Base-by-base conservation (phyloP, 768 basidiomycete genomes). In the Suillus subaureus region DNA sequence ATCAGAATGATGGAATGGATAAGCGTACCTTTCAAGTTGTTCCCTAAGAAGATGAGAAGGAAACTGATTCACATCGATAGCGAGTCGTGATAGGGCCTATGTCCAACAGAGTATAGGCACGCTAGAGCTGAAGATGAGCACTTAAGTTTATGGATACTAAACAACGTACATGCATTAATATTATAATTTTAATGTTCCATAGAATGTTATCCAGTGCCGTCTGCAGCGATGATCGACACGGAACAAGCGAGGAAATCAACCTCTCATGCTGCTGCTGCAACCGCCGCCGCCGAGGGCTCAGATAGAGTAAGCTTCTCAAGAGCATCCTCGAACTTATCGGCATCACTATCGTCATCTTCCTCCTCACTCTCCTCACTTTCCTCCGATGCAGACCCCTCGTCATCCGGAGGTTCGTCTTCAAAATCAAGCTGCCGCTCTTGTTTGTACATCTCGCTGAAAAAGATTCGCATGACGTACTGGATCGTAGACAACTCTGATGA, bases 401-500 rank as follows among this genome's bases (percentile, higher is more conserved):
- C 83, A 21, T 88, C 89, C 8, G 83, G 81, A n/a, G 83, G 81
- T 63, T 92, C 89, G 69, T 94, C 92, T 71, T 94, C 92, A 72
- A 86, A 94, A 72, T 95, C 94, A 65, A 95, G 86, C 92, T 95
- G 66, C 16, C 26, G 26, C 31, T 39, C 31, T 65, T 39, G 52
- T 45, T 18, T 13, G 33, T 47, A 63, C 8, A 62, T 13, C n/a
- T 52, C 18, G 0, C 23, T 15, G 15, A 26, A 33, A 43, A 64
- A 45, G 47, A 56, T 42, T 16, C 5, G 7, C 4, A 63, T 68
- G 42, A 85, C 93, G 73, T 73, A 98, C 97, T 57, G 95, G 96
- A 76, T 99, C 97, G 77, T 90, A 99, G 52, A 99, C 86, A 51
- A 99, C 92, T 63, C 97, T 82, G 60, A 99, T 94, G 39, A 98